Conservation (phyloP, 2,329 filamentous ascomycete species). For the Phoma sp. region DNA sequence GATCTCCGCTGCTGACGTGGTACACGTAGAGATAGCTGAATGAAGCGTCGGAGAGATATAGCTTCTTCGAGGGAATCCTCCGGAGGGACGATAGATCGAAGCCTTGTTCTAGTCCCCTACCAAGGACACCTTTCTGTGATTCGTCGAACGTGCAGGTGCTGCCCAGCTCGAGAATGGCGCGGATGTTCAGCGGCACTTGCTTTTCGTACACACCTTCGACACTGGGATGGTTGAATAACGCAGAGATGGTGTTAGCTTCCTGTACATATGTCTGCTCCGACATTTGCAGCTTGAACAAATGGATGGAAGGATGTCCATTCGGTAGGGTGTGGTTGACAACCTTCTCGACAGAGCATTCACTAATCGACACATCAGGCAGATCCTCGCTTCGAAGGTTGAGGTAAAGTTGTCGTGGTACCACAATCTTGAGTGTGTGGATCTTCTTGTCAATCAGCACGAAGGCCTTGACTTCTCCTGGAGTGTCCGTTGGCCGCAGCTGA, state of each 20-base stretch:
- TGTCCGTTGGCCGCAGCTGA: conserved; percentile 82
- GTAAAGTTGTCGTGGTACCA: conserved; percentile 87
- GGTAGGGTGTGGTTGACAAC: conserved; percentile 91
- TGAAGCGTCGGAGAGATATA: conserved; percentile 77
- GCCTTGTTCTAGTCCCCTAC: conserved; percentile 89
- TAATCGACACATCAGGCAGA: conserved; percentile 85
- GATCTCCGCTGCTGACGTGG: conserved; percentile 87
- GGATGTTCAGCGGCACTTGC: conserved; percentile 83
- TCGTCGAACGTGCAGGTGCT: conserved; percentile 94
- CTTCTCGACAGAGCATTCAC: conserved; percentile 87
- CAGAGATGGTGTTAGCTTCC: conserved; percentile 80
- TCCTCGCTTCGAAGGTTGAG: conserved; percentile 89
- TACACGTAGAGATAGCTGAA: conserved; percentile 91
- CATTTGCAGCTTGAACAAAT: conserved; percentile 93
- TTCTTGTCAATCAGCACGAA: conserved; percentile 94
- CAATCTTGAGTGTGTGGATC: conserved; percentile 84
- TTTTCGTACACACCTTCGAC: conserved; percentile 98
- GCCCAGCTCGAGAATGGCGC: conserved; percentile 87
- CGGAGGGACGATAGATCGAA: conserved; percentile 84
- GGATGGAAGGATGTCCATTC: conserved; percentile 91
- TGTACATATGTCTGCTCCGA: conserved; percentile 85
- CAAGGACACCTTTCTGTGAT: conserved; percentile 85
- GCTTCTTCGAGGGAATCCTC: conserved; percentile 68
- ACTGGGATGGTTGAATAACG: conserved; percentile 88
- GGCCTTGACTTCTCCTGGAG: conserved; percentile 83